Base-by-base conservation (phyloP, 2,329 filamentous ascomycete species). In the Trichoderma gracile region DNA sequence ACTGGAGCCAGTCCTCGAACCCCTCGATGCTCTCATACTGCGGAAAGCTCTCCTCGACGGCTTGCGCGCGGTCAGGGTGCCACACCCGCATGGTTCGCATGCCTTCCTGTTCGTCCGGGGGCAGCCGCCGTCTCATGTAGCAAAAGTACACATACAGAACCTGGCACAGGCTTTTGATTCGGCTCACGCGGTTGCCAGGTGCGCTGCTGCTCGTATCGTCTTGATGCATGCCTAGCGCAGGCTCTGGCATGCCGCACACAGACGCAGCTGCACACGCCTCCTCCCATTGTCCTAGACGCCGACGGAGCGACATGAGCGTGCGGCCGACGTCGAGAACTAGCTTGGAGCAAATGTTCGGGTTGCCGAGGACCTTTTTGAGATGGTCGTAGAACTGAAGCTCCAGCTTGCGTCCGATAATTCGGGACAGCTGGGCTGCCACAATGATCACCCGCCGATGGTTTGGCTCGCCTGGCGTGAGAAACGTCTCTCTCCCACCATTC, bases 141-240 rank as follows among this genome's bases (percentile, higher is more conserved):
- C 64, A 66, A 42, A 46, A 63, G 21, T 66, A 64, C 12, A 66
- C 42, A 14, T 66, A 66, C 19, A 66, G 60, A 10, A 63, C 57
- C 38, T 47, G n/a, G 43, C 53, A 57, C 15, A 66, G 47, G 10
- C n/a, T 30, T 23, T 25, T 59, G 21, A 65, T 21, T 10, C 63
- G 63, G 23, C 25, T 21, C 30, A 14, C 27, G 19, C 40, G 23
- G 56, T 33, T 38, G 9, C 5, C 14, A 2, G 5, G 3, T 14
- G 23, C n/a, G 25, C 38, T 15, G 15, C 21, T 6, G 19, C 8
- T 25, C 25, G 42, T 33, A 19, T 6, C 38, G 14, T 47, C 54
- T n/a, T 43, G 15, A 3, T 43, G 40, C 19, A 21, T n/a, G 8
- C 40, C 5, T 12, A 10, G 6, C 14, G 38, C 49, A 38, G n/a